A percentile compares a stretch with the other conserved stretches of the same genome.
phyloP scores from a whole-genome alignment of 768 basidiomycete species.

The Gloeopeniophorella convolvens region DNA sequence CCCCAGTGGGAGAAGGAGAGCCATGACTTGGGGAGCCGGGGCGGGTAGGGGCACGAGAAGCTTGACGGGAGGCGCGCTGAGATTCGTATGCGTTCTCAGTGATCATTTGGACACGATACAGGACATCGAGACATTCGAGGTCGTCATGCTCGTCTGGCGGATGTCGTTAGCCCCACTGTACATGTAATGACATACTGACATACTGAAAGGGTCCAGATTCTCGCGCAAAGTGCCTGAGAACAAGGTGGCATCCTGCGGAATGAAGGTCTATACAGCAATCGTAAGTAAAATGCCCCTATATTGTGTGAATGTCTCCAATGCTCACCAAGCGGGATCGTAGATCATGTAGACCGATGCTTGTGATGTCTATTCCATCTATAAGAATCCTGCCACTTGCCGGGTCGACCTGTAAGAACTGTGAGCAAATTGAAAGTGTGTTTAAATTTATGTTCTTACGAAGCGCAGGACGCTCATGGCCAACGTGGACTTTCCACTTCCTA shows the following conservation, averaged over 20 bases:
- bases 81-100: conserved; percentile 43
- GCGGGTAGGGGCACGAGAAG: conserved; percentile 43
- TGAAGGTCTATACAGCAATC: conserved; percentile 60
- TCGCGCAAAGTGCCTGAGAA: conserved; percentile 78
- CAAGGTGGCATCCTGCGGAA: conserved; percentile 65
- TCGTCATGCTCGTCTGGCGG: conserved; percentile 66
- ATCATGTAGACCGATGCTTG: conserved; percentile 78
- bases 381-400: conserved; percentile 68
- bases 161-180: neutral
- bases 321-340: conserved; percentile 67
- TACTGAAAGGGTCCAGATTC: conserved; percentile 68
- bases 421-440: neutral
- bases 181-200: conserved; percentile 14
- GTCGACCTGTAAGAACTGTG: conserved; percentile 45
- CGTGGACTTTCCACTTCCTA: conserved; percentile 76
- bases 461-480: conserved; percentile 81
- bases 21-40: conserved; percentile 35
- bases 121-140: conserved; percentile 70
- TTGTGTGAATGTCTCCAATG: conserved; percentile 13
- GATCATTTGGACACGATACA: conserved; percentile 77
- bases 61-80: conserved; percentile 42
- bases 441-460: conserved; percentile 70
- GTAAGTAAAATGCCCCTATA: too few species aligned
- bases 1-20: conserved; percentile 32
- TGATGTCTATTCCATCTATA: conserved; percentile 86